Base-by-base conservation (phyloP, 2,329 filamentous ascomycete species). In the Thielaviopsis populi region DNA sequence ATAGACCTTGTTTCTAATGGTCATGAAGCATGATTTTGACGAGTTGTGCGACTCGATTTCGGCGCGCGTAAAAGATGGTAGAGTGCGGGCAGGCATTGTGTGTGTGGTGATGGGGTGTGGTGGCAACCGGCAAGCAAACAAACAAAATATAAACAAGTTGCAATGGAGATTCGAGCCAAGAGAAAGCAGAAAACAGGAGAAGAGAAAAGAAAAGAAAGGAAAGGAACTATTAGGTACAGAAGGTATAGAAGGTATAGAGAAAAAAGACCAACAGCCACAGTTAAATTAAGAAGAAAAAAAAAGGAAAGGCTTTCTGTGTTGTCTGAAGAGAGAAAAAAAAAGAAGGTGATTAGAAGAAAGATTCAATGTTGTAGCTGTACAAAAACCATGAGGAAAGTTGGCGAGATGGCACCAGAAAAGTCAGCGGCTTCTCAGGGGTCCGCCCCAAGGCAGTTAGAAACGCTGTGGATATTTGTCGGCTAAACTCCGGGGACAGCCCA, bases 1-100 rank as follows among this genome's bases (percentile, higher is more conserved):
- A 80, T 91, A 99, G 69, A 99, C 92, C 69, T 92, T 95, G 65
- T 82, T 81, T 67, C 90, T 91, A 63, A 96, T 80, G 2, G 89
- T 94, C 69, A 99, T 91, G 79, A 91, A 99, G 79, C 92, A 97
- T 59, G 90, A 95, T 72, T 90, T 83, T 60, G 78, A 77, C 58
- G 83, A 86, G 73, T 88, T 92, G 75, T 95, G 91, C 69, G 84
- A 78, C 74, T 86, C 84, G 71, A 99, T 85, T 73, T 99, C 89
- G 69, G 86, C 83, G 69, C 80, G 80, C 60, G 89, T 86, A 71
- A 97, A 86, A 33, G 87, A 92, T 65, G 92, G 92, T 60, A 97
- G 83, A 59, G 84, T 91, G 37, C 59, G 63, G 37, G 61, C 42
- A 27, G 64, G 88, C 89, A 95, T 96, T 43, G 67, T 70, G 67